Base-by-base conservation (phyloP, 768 basidiomycete species). In the Panellus pusillus region DNA sequence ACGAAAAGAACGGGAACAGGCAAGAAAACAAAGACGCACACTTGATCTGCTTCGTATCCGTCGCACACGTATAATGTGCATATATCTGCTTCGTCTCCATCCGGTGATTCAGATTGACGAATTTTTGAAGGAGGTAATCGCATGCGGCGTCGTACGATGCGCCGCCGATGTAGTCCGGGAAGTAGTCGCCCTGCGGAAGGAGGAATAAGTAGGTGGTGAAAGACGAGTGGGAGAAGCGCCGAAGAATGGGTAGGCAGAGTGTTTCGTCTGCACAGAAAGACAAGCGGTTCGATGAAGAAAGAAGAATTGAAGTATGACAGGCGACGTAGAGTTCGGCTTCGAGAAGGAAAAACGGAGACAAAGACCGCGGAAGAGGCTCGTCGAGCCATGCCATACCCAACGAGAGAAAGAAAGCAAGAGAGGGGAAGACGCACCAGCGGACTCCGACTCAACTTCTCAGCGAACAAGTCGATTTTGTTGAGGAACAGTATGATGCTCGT, bases 51-150 rank as follows among this genome's bases (percentile, higher is more conserved):
- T 92, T 87, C 12, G 93, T 95, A 69, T 95, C 93, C 14, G 93
- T 95, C 28, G 93, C 92, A 71, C 93, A 93, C 7, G 93, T 97
- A 72, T 94, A 96, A 66, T 97, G 93, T 17, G 89, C 89, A 61
- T 92, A 91, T 61, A 94, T 91, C 72, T 90, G 89, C 73, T 92
- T 93, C 36, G 84, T 87, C n/a, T 85, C 83, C 0, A 91, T 87
- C 51, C 84, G 90, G 73, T 96, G 94, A 69, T 98, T 98, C 54
- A 98, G 79, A 28, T 82, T 81, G 19, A 49, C 47, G 24, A 49
- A 49, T 41, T 91, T 84, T 54, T 79, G 78, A 46, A 80, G 62
- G 14, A 81, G 68, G 60, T 78, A 89, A 63, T 91, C 86, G 72
- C 93, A 97, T 1, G 94, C 96, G 17, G 85, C 79, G 63, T 97